These are phyloP conservation scores for Helicostylum pulchrum DNA, from an alignment of 192 early-diverging fungal species.

Conservation along the genomic window DNA sequence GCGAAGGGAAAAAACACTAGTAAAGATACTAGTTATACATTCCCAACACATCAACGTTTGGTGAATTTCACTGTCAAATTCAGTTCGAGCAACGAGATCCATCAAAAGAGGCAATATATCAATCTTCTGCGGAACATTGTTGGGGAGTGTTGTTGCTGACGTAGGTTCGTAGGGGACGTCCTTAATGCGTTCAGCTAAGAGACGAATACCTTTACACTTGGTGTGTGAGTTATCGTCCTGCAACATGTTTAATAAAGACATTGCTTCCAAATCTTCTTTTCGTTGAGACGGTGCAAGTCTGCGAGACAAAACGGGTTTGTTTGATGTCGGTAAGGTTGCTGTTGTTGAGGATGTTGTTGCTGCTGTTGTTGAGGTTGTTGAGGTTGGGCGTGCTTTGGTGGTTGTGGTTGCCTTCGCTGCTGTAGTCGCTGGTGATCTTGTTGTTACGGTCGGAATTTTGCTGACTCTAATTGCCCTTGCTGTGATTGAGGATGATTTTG, in stretches of 20 bases:
- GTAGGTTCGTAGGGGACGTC: neutral
- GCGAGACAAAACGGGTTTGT: too few species aligned
- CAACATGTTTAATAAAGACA: neutral
- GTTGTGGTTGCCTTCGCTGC: too few species aligned
- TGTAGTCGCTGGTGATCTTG: too few species aligned
- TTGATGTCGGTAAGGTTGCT: too few species aligned
- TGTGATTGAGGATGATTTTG: too few species aligned
- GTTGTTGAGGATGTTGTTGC: neutral
- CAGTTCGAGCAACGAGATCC: neutral
- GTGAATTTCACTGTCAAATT: neutral
- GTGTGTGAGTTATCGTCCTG: neutral
- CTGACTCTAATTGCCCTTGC: too few species aligned
- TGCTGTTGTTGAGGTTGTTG: too few species aligned
- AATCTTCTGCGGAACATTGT: slow-evolving; percentile 8
- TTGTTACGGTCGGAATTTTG: too few species aligned
- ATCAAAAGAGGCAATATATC: slow-evolving; percentile 9
- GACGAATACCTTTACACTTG: slow-evolving; percentile 7
- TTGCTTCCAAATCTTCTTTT: neutral
- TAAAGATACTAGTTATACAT: slow-evolving; percentile 20
- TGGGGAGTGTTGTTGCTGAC: neutral
- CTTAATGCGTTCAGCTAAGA: neutral
- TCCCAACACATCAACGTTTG: slow-evolving; percentile 29
- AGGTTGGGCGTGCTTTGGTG: too few species aligned
- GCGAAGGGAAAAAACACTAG: slow-evolving; percentile 11
- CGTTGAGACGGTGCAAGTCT: too few species aligned